A percentile compares a stretch with the other conserved stretches of the same genome.
Evolutionary conservation across 129 eudicot genomes (phyloP).

Genomic region (Pseudognaphalium luteoalbum): DNA sequence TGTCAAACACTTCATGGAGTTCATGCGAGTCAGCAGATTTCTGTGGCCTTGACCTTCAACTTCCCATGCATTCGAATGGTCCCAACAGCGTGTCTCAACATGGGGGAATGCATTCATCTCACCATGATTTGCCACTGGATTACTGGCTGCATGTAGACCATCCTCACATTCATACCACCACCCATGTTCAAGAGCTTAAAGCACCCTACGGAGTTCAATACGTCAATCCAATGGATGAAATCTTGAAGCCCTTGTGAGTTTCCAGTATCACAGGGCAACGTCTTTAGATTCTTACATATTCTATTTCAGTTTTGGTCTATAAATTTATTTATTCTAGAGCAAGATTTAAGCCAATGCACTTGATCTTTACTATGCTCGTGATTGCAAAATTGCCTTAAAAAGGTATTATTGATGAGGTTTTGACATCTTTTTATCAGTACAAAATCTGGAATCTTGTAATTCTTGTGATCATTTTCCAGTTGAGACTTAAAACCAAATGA

Average conservation of each 20-base stretch:
- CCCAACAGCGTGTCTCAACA: constrained; percentile 32
- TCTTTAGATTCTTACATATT: constrained; percentile 12
- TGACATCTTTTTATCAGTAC: constrained; percentile 20
- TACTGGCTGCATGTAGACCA: constrained; percentile 62
- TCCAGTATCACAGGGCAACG: background rate
- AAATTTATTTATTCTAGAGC: background rate
- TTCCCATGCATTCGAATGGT: constrained; percentile 41
- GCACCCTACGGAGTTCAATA: constrained; percentile 25
- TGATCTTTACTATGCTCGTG: background rate
- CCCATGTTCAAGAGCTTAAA: constrained; percentile 44
- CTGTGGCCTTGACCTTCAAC: constrained; percentile 24
- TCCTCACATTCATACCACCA: constrained; percentile 28
- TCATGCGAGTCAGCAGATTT: constrained; percentile 46
- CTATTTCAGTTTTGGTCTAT: constrained; percentile 8
- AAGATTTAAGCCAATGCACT: background rate
- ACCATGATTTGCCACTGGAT: constrained; percentile 49
- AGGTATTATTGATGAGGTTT: constrained; percentile 6
- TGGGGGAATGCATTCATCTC: constrained; percentile 34
- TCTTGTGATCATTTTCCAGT: background rate
- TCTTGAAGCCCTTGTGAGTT: constrained; percentile 38
- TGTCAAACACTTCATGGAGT: constrained; percentile 76
- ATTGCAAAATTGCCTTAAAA: background rate
- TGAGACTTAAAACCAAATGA: background rate
- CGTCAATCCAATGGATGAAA: constrained; percentile 29
- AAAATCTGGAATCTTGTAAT: background rate